Conservation (phyloP, 2,329 filamentous ascomycete species). For the Fusarium goolgardi region DNA sequence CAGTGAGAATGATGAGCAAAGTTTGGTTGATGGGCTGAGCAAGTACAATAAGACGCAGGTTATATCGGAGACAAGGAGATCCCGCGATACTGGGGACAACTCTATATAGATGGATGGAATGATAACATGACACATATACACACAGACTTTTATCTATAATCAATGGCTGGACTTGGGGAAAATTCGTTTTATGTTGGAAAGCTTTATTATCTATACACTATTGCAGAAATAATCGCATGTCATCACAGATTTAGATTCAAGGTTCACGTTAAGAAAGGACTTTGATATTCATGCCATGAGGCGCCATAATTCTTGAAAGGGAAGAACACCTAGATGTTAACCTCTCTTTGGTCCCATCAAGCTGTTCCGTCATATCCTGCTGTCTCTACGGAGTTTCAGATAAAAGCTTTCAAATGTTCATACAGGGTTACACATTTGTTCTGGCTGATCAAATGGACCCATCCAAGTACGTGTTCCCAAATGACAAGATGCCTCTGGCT, state of each 20-base stretch:
- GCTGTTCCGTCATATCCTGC: background rate
- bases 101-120: constrained; percentile 6
- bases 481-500: background rate
- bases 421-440: background rate
- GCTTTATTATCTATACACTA: background rate
- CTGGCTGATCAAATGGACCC: background rate
- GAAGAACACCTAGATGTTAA: too few relatives aligned
- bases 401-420: background rate
- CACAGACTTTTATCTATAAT: background rate
- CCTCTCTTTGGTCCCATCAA: background rate
- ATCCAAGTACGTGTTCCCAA: background rate
- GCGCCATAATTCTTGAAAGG: too few relatives aligned
- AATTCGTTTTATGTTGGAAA: background rate
- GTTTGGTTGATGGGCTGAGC: constrained; percentile 22
- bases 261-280: too few relatives aligned
- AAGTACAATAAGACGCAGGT: constrained; percentile 28
- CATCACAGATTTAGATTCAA: too few relatives aligned
- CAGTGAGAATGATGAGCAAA: constrained; percentile 42
- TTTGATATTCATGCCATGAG: too few relatives aligned
- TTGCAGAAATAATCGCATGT: too few relatives aligned
- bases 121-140: background rate
- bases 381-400: background rate
- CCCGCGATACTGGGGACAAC: constrained; percentile 19
- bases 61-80: constrained; percentile 20
- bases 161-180: background rate